Conservation (phyloP, 257 asterid genomes). For the Eustoma russellianum region DNA sequence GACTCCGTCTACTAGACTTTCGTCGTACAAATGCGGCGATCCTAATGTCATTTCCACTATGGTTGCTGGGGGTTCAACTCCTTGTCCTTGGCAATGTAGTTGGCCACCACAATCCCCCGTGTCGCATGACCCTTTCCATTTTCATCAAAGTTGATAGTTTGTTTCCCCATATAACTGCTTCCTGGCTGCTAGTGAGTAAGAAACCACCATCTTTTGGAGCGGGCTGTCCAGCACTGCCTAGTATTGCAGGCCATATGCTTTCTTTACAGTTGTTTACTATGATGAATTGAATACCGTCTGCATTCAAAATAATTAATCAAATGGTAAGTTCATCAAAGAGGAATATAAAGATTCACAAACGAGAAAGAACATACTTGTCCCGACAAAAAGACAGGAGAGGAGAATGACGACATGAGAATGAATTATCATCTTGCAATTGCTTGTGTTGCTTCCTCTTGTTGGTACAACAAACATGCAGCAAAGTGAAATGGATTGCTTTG, state of each 20-base stretch:
- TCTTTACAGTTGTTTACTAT: slow-evolving; percentile 84
- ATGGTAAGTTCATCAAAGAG: not conserved
- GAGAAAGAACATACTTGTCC: slow-evolving; percentile 28
- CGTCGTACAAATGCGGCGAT: slow-evolving; percentile 68
- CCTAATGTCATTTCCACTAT: slow-evolving; percentile 97
- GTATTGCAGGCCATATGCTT: slow-evolving; percentile 83
- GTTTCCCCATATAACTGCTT: slow-evolving; percentile 73
- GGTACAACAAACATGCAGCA: not conserved
- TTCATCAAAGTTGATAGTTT: slow-evolving; percentile 43
- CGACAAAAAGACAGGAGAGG: slow-evolving; percentile 25
- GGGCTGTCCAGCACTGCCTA: slow-evolving; percentile 61
- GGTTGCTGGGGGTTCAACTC: slow-evolving; percentile 87
- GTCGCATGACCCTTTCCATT: slow-evolving; percentile 48
- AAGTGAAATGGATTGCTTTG: not conserved
- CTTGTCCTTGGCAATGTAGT: slow-evolving; percentile 55
- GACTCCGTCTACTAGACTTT: slow-evolving; percentile 84
- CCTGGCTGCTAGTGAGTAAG: slow-evolving; percentile 48
- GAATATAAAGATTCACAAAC: not conserved
- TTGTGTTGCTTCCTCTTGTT: not conserved
- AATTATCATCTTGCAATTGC: slow-evolving; percentile 25
- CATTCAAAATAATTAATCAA: slow-evolving; percentile 3
- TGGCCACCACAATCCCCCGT: slow-evolving; percentile 78
- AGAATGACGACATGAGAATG: slow-evolving; percentile 13
- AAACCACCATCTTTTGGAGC: slow-evolving; percentile 68
- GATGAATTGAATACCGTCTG: slow-evolving; percentile 76